Base-by-base conservation (phyloP, 1,139 yeast species). In the Pichia sp. region DNA sequence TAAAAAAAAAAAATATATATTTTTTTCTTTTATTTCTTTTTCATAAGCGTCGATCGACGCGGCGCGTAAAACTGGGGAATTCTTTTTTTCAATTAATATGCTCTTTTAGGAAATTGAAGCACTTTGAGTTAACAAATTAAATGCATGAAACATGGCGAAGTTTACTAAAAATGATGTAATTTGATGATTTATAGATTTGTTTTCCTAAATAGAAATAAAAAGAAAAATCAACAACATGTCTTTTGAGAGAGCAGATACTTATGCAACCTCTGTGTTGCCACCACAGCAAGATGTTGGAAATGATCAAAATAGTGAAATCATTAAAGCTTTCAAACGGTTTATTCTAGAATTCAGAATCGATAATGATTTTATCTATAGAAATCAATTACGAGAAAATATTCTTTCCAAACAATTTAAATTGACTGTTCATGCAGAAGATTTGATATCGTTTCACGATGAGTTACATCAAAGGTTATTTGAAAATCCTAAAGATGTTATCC, bases 401-500 rank as follows among this genome's bases (percentile, higher is more conserved):
- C 70, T 90, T 47, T 82, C 87, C 53, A 82, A 83, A 51, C 80
- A 82, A 58, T 89, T 81, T 65, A 76, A 74, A 40, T 68, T 94
- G 42, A 74, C 78, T 6, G 95, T 94, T 23, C 81, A 87, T 56
- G 74, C 87, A 42, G 96, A 85, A 47, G 96, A 94, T 62, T 70
- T 94, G 49, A 84, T 90, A 51, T 82, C 89, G 5, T 92, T 78
- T 67, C 86, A 87, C 61, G 97, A 89, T 60, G 95, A 87, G 54
- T 71, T 94, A 47, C 90, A 89, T 59, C 92, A 89, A 63, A 78
- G 79, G 54, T 70, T 94, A 52, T 69, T 80, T 45, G 96, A 87
- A 59, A 94, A 87, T 57, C 98, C 99, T 1, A 72, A 84, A 2
- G 97, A 87, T 45, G 79, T 87, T 74, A 79, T 92, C 34, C 96